phyloP scores from a whole-genome alignment of 1,284 basidiomycete species.

The Fomitopsis betulina region DNA sequence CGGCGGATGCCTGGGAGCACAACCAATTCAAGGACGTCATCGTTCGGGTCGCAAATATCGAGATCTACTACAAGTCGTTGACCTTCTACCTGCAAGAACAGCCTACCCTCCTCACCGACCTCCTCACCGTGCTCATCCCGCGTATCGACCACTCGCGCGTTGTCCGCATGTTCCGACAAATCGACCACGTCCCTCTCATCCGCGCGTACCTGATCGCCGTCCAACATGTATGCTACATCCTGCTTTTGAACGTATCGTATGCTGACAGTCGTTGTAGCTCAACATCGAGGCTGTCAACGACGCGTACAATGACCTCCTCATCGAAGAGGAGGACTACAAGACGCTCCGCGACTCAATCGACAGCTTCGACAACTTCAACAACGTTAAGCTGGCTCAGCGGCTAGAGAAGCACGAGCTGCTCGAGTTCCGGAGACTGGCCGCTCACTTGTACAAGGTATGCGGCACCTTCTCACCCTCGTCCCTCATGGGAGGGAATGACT shows the following conservation, averaged over 20 bases:
- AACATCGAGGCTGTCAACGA: conserved; percentile 98
- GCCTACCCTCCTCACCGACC: conserved; percentile 89
- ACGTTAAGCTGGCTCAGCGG: conserved; percentile 80
- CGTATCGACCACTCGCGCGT: conserved; percentile 95
- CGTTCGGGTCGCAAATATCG: conserved; percentile 94
- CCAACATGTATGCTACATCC: conserved; percentile 67
- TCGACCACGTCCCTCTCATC: conserved; percentile 94
- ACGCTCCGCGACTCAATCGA: conserved; percentile 95
- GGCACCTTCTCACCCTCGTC: neutral
- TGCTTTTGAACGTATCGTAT: neutral
- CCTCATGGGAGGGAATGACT: neutral
- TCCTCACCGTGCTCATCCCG: conserved; percentile 87
- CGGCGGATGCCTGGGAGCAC: conserved; percentile 97
- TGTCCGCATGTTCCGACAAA: conserved; percentile 92
- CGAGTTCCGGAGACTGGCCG: conserved; percentile 93
- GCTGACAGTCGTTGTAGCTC: conserved; percentile 43
- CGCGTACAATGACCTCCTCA: conserved; percentile 94
- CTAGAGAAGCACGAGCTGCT: conserved; percentile 90
- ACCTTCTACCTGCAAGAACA: conserved; percentile 92
- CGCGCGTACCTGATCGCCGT: conserved; percentile 96
- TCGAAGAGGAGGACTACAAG: conserved; percentile 99
- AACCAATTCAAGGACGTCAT: conserved; percentile 98
- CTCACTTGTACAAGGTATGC: conserved; percentile 88
- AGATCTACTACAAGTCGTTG: conserved; percentile 92
- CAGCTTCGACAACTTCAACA: conserved; percentile 98